Evolutionary conservation across 768 basidiomycete genomes (phyloP).

Genomic region (Lentinula raphanica): DNA sequence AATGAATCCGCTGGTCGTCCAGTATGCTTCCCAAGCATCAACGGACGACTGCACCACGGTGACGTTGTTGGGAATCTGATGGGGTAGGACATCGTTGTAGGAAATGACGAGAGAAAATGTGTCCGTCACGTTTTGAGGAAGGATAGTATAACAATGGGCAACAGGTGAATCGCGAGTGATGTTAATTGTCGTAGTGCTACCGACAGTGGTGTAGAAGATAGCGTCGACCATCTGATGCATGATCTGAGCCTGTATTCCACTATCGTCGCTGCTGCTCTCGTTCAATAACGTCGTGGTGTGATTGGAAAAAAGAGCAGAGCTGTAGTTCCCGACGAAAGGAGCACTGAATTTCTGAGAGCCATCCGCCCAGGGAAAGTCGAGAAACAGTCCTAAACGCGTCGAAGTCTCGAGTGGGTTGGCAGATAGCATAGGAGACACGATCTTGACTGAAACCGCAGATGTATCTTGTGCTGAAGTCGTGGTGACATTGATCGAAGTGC

Average conservation of each 20-base stretch:
- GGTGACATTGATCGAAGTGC: slow-evolving; percentile 29
- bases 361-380: slow-evolving; percentile 61
- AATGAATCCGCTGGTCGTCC: slow-evolving; percentile 46
- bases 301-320: slow-evolving; percentile 30
- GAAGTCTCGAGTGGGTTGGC: slow-evolving; percentile 11
- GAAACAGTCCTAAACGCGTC: slow-evolving; percentile 37
- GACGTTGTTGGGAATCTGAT: slow-evolving; percentile 16
- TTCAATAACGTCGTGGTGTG: slow-evolving; percentile 39
- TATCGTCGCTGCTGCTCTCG: slow-evolving; percentile 7
- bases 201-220: slow-evolving; percentile 38
- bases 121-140: slow-evolving; percentile 21
- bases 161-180: slow-evolving; percentile 38
- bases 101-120: slow-evolving; percentile 33
- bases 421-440: slow-evolving; percentile 37
- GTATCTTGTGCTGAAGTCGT: slow-evolving; percentile 34
- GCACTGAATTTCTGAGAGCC: slow-evolving; percentile 50
- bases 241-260: slow-evolving; percentile 29
- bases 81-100: slow-evolving; percentile 20
- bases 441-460: slow-evolving; percentile 34
- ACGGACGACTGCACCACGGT: slow-evolving; percentile 30
- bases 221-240: slow-evolving; percentile 35
- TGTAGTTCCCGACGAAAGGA: slow-evolving; percentile 53
- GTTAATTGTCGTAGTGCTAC: slow-evolving; percentile 29
- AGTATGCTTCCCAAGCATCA: slow-evolving; percentile 40
- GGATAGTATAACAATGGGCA: slow-evolving; percentile 43